These are phyloP conservation scores for Saksenaea oblongispora DNA, from an alignment of 371 early-diverging fungal species.

Conservation along the genomic window DNA sequence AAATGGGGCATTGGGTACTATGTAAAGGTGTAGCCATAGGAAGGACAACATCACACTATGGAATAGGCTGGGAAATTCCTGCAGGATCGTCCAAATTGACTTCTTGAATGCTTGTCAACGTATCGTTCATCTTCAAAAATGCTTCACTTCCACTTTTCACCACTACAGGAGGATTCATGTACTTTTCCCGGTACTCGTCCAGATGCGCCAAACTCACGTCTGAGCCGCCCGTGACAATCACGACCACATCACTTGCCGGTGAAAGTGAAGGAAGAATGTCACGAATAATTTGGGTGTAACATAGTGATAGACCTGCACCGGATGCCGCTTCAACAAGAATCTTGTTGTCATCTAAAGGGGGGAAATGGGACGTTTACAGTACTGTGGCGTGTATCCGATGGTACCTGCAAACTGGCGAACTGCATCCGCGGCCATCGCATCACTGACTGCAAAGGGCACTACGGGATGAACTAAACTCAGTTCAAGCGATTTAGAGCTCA, in stretches of 20 bases:
- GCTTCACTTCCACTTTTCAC: conserved; percentile 63
- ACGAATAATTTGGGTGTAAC: conserved; percentile 56
- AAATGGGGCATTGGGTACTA: too few relatives aligned
- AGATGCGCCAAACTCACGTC: conserved; percentile 53
- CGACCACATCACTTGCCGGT: conserved; percentile 51
- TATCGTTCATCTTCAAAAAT: conserved; percentile 54
- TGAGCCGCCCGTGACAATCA: conserved; percentile 64
- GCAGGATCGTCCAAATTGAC: conserved; percentile 34
- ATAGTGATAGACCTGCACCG: conserved; percentile 57
- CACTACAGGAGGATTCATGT: conserved; percentile 52
- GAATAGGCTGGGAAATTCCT: conserved; percentile 18
- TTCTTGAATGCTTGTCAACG: conserved; percentile 31
- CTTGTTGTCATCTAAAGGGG: conserved; percentile 54
- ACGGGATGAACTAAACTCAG: conserved; percentile 61
- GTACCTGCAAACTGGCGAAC: conserved; percentile 59
- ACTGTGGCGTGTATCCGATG: too few relatives aligned
- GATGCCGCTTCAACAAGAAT: conserved; percentile 61
- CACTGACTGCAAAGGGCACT: conserved; percentile 62
- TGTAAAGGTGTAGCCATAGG: too few relatives aligned
- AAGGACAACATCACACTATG: too few relatives aligned
- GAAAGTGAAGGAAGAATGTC: conserved; percentile 55
- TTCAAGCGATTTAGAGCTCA: conserved; percentile 58
- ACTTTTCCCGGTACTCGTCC: conserved; percentile 52
- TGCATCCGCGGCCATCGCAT: conserved; percentile 61
- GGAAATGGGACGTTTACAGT: too few relatives aligned